Base-by-base conservation (phyloP, 768 basidiomycete genomes). In the Suillus bovinus region DNA sequence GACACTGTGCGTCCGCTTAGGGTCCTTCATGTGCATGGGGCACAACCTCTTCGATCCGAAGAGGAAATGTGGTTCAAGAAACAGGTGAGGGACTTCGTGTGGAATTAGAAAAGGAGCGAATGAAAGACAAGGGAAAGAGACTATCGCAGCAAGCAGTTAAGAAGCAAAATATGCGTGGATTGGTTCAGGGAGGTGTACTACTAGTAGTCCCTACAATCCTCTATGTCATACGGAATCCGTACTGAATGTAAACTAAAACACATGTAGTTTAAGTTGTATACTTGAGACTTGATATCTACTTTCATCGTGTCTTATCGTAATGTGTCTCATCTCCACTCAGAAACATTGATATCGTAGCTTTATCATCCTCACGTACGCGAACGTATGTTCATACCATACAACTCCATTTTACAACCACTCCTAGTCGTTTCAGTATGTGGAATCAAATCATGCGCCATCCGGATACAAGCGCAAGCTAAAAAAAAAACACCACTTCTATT, bases 21-120 rank as follows among this genome's bases (percentile, higher is more conserved):
- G 34, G 34, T 54, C 14, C 22, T 54, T 54, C 53, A 36, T 36
- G 53, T 55, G 34, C 22, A 58, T 54, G 13, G 46, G 16, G 58
- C 34, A 36, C 22, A 22, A 36, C 14, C 34, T 24, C 53, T 55
- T 14, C 24, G 14, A 10, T 2, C 8, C 5, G 20, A 22, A 8
- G 34, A 55, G 53, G 22, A 24, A 17, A 9, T 10, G 22, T 36
- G 53, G 53, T 54, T 54, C 5, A 36, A 54, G 34, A 13, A 16
- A 4, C 34, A 36, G 7, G 22, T 54, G 22, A 36, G 22, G 22
- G 34, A 54, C 53, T 24, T 54, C 5, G 13, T 46, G 44, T 46
- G 44, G 44, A 22, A 46, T 13, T 46, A 46, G 44, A 22, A 46
- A n/a, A 14, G 24, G 34, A 36, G 53, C 5, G 33, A 34, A 53